Conservation (phyloP, 2,329 filamentous ascomycete genomes). For the Dendryphion nanum region DNA sequence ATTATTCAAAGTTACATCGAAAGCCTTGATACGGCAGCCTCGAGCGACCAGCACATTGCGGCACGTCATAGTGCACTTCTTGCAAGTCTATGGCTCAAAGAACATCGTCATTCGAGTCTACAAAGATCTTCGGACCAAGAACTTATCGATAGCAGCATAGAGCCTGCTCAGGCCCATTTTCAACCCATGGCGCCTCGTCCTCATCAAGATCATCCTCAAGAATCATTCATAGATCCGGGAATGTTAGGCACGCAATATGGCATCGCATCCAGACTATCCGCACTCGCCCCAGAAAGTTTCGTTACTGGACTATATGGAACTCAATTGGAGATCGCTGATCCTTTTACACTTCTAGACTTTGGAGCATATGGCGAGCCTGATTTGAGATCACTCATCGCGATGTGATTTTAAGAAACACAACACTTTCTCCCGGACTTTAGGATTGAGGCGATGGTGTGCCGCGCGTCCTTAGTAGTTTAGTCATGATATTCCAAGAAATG, state of each 20-base stretch:
- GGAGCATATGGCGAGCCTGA: slow-evolving; percentile 5
- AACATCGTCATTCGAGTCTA: background rate
- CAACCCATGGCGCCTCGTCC: background rate
- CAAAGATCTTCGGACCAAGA: background rate
- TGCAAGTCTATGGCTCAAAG: slow-evolving; percentile 1
- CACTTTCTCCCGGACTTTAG: too few relatives aligned
- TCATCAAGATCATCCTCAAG: background rate
- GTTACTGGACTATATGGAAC: slow-evolving; percentile 4
- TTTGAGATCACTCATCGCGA: slow-evolving; percentile 2
- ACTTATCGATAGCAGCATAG: background rate
- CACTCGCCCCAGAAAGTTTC: slow-evolving; percentile 1
- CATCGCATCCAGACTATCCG: background rate
- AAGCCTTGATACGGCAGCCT: slow-evolving; percentile 2
- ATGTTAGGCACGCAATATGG: background rate
- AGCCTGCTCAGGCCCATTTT: background rate
- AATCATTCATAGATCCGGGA: background rate
- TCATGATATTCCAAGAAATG: too few relatives aligned
- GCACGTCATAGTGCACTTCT: slow-evolving; percentile 1
- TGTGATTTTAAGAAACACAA: too few relatives aligned
- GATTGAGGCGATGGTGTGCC: too few relatives aligned
- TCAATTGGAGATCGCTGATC: slow-evolving; percentile 1
- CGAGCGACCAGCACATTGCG: slow-evolving; percentile 3
- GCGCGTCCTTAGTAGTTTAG: too few relatives aligned
- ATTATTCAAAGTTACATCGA: slow-evolving; percentile 5
- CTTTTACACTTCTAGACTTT: slow-evolving; percentile 1